Base-by-base conservation (phyloP, 2,329 filamentous ascomycete genomes). In the Didymella exigua region DNA sequence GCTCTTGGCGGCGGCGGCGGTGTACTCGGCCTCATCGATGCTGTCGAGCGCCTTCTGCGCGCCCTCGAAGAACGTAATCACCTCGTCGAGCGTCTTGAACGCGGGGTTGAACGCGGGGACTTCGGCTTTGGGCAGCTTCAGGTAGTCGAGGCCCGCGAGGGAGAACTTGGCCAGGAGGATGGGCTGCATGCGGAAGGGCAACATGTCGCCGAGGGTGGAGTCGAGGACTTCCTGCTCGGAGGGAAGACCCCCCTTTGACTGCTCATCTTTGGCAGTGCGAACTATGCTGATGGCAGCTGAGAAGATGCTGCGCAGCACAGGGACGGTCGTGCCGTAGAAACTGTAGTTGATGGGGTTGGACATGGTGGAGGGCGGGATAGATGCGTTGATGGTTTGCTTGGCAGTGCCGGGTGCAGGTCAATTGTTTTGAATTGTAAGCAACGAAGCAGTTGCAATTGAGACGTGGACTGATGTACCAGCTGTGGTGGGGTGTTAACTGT, bases 111-210 rank as follows among this genome's bases (percentile, higher is more conserved):
- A 30, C 5, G 19, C 37, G 13, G 61, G 63, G 2, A 46, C 6
- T 0, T 54, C 36, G 9, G 34, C 14, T 27, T 58, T 44, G 34
- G 55, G 16, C 7, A 62, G 33, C 27, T 62, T 53, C 40, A 59
- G 37, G 19, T 38, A 16, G 8, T 52, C 24, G 11, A 65, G 29
- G n/a, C 52, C 53, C 13, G 37, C 48, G 33, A 59, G 13, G 5
- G 40, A 30, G 37, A 65, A 67, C 37, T 62, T 66, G 19, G 46
- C 50, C 8, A 65, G 16, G 10, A 66, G 26, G 9, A 59, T 53
- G 13, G 65, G 65, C 38, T 67, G 65, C 47, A 57, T 19, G 41
- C 63, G 65, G 40, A 67, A 47, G 26, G 65, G 57, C 34, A 62
- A 30, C 65, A 67, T 67, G 51, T 58, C 56, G 31, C 57, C 61